A percentile compares a stretch with the other conserved stretches of the same genome.
These are phyloP conservation scores for Sporothrix humicola DNA, from an alignment of 2,329 filamentous ascomycete species.

Conservation along the genomic window DNA sequence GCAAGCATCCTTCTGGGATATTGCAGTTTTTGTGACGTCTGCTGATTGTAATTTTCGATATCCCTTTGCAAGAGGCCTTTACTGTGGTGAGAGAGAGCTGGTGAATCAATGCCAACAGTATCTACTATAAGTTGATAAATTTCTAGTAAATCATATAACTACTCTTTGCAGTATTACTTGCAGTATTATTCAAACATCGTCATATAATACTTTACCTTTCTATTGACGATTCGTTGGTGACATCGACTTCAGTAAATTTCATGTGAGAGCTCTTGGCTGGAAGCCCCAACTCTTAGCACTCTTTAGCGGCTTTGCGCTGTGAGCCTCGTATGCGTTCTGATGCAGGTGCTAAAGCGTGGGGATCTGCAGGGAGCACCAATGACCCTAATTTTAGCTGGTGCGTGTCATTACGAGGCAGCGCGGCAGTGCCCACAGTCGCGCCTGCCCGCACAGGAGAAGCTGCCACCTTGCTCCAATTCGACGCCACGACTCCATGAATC, in stretches of 20 bases:
- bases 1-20: too few relatives aligned
- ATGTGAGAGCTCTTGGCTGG: too few relatives aligned
- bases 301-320: slow-evolving; percentile 9
- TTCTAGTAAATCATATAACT: too few relatives aligned
- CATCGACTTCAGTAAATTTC: not conserved
- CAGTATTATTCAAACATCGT: too few relatives aligned
- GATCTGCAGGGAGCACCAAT: not conserved
- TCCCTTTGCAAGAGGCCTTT: not conserved
- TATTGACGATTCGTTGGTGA: not conserved
- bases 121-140: too few relatives aligned
- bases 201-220: not conserved
- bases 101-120: too few relatives aligned
- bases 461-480: slow-evolving; percentile 34
- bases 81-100: not conserved
- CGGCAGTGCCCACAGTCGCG: not conserved
- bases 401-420: not conserved
- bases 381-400: slow-evolving; percentile 17
- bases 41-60: slow-evolving; percentile 14
- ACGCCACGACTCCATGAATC: not conserved
- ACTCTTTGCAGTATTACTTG: too few relatives aligned
- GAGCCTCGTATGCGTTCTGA: not conserved
- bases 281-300: not conserved
- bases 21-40: not conserved
- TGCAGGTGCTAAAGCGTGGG: not conserved
- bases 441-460: slow-evolving; percentile 27